These are phyloP conservation scores for Metschnikowia amazonensis DNA, from an alignment of 805 yeast genomes.

Conservation along the genomic window DNA sequence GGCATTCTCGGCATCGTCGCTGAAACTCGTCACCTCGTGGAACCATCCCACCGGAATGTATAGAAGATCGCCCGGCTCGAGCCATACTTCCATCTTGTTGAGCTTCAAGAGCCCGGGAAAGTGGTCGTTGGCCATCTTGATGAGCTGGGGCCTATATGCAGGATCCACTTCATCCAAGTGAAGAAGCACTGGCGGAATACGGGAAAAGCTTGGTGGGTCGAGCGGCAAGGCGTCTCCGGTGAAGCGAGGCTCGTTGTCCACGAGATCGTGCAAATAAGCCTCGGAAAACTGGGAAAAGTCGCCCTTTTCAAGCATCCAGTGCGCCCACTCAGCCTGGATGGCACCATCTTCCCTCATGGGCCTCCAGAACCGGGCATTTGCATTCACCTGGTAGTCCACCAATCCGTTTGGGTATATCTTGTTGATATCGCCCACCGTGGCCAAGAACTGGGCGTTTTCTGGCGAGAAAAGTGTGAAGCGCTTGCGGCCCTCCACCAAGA, in stretches of 20 bases:
- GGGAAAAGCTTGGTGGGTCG: conserved; percentile 70
- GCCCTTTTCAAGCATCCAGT: conserved; percentile 36
- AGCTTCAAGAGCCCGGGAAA: conserved; percentile 50
- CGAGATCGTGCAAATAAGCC: conserved; percentile 1
- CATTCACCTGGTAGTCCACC: conserved; percentile 56
- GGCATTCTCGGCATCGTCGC: conserved; percentile 28
- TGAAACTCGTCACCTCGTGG: conserved; percentile 72
- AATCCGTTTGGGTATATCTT: conserved; percentile 57
- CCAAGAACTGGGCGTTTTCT: conserved; percentile 51
- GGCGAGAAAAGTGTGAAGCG: conserved; percentile 69
- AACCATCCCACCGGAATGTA: conserved; percentile 80
- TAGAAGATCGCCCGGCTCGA: conserved; percentile 63
- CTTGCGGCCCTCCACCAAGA: conserved; percentile 57
- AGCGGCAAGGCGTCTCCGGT: conserved; percentile 5
- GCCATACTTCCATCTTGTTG: conserved; percentile 41
- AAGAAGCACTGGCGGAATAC: conserved; percentile 57
- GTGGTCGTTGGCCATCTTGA: conserved; percentile 32
- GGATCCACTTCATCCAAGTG: conserved; percentile 52
- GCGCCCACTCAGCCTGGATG: conserved; percentile 45
- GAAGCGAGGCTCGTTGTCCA: conserved; percentile 13
- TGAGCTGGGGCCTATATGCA: conserved; percentile 24
- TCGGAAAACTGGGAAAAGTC: conserved; percentile 16
- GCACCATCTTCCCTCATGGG: conserved; percentile 62
- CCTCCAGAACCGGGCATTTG: conserved; percentile 60
- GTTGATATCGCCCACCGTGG: conserved; percentile 62